Percentiles rank a stretch among this genome's conserved stretches.
phyloP scores from a whole-genome alignment of 2,329 filamentous ascomycete genomes.

The Fusarium austroafricanum region DNA sequence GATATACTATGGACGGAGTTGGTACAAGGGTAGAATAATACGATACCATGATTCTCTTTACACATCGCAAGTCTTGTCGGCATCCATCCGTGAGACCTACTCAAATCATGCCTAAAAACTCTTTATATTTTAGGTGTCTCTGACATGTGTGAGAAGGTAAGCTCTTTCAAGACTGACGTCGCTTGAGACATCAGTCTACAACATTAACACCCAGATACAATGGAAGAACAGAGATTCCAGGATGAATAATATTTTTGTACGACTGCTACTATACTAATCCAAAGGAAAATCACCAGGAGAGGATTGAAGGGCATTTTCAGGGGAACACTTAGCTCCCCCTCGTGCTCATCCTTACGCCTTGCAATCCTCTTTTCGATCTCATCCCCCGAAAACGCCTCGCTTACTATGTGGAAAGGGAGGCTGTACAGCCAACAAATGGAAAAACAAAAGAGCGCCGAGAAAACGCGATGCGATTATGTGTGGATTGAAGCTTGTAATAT shows the following conservation, averaged over 20 bases:
- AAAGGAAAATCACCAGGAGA: constrained; percentile 34
- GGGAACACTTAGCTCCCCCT: neutral
- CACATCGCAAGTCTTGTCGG: no score
- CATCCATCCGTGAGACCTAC: no score
- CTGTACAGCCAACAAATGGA: constrained; percentile 38
- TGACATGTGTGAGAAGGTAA: no score
- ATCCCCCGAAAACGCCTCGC: constrained; percentile 50
- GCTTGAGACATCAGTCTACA: neutral
- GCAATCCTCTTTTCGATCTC: constrained; percentile 41
- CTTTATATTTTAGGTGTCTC: no score
- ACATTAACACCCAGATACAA: neutral
- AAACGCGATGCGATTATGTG: constrained; percentile 20
- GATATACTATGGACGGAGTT: constrained; percentile 8
- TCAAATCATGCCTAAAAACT: no score
- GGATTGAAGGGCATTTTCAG: constrained; percentile 11
- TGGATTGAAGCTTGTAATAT: constrained; percentile 4
- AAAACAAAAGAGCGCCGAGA: constrained; percentile 18
- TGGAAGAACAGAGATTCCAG: neutral
- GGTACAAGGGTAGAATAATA: constrained; percentile 2
- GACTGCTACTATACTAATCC: constrained; percentile 43
- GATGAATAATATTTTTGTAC: constrained; percentile 37
- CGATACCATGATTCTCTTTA: constrained; percentile 18
- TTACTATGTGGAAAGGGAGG: constrained; percentile 47
- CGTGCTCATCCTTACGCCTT: constrained; percentile 18
- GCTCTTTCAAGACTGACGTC: no score